Conservation (phyloP, 345 rosid genomes). For the Euphorbia lathyris region DNA sequence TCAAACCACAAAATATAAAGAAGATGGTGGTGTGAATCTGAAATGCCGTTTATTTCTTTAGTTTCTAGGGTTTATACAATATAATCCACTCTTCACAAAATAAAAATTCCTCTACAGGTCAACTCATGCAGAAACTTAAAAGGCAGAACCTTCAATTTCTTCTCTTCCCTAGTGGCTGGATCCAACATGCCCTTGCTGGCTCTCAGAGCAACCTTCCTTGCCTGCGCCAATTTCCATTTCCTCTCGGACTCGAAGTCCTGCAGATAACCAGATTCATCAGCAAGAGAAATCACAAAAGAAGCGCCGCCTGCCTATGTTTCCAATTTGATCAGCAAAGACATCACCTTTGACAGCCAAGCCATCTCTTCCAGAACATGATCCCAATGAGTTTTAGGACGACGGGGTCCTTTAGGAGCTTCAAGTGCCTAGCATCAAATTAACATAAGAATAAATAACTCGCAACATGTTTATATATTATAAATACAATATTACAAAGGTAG, state of each 20-base stretch:
- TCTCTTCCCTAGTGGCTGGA: conserved; percentile 89
- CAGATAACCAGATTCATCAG: conserved; percentile 27
- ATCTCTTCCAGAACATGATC: conserved; percentile 99
- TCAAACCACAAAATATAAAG: conserved; percentile 16
- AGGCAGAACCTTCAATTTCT: conserved; percentile 78
- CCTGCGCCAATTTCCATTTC: conserved; percentile 96
- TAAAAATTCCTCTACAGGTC: neutral
- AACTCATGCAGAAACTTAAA: conserved; percentile 1
- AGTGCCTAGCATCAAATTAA: conserved; percentile 52
- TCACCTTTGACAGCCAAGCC: conserved; percentile 97
- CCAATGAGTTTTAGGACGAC: conserved; percentile 95
- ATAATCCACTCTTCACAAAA: conserved; percentile 1
- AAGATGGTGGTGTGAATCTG: neutral
- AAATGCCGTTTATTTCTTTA: neutral
- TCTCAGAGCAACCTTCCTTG: conserved; percentile 89
- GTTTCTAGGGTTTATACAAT: neutral
- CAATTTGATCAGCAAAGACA: conserved; percentile 13
- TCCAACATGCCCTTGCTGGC: conserved; percentile 98
- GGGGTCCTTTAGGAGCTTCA: conserved; percentile 93
- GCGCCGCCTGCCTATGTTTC: neutral
- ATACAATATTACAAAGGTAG: neutral
- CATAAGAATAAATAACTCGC: conserved; percentile 10
- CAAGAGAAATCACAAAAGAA: conserved; percentile 18
- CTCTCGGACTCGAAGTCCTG: conserved; percentile 99
- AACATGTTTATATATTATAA: neutral